Base-by-base conservation (phyloP, 2,329 filamentous ascomycete species). In the Nothophaeocryptopus gaeumannii region DNA sequence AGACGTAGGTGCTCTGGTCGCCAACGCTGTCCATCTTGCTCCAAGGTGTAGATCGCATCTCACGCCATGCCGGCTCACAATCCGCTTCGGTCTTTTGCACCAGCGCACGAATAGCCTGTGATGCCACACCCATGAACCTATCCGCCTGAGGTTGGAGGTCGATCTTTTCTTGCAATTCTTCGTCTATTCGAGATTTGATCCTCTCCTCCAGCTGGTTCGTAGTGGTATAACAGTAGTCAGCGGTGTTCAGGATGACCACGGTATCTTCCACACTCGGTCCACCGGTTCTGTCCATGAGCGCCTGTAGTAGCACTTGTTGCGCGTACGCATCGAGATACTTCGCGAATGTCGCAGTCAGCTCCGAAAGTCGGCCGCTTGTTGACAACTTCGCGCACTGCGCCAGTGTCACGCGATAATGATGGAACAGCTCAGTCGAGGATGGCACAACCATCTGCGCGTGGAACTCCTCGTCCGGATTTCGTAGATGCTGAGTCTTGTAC, bases 41-140 rank as follows among this genome's bases (percentile, higher is more conserved):
- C 93, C 93, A 99, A 41, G 91, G 88, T 0, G 87, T 95, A 66
- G 96, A 96, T 56, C 85, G 86, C 93, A 99, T 99, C 73, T 97
- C 93, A 49, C 91, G 83, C 93, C 92, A 99, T 12, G 86, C 85
- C 0, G 86, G 82, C 58, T 97, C 92, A 61, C 90, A 86, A 45
- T 86, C 86, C 1, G 84, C 69, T 66, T 96, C 91, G 4, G 96
- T 88, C 63, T 84, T 85, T 53, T 88, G 84, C 5, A 97, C 91
- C 39, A 99, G 77, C 0, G 87, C 82, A 42, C 93, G 79, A 5
- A 99, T 86, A 3, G 89, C 86, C 10, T 90, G 86, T 64, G 88
- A 92, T 2, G 92, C 93, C 33, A 99, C 92, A 2, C 91, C 91
- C 75, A 99, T 86, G 70, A 97, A 99, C 0, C 89, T 84, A 70